Base-by-base conservation (phyloP, 2,329 filamentous ascomycete genomes). In the Penicillium glabrum region DNA sequence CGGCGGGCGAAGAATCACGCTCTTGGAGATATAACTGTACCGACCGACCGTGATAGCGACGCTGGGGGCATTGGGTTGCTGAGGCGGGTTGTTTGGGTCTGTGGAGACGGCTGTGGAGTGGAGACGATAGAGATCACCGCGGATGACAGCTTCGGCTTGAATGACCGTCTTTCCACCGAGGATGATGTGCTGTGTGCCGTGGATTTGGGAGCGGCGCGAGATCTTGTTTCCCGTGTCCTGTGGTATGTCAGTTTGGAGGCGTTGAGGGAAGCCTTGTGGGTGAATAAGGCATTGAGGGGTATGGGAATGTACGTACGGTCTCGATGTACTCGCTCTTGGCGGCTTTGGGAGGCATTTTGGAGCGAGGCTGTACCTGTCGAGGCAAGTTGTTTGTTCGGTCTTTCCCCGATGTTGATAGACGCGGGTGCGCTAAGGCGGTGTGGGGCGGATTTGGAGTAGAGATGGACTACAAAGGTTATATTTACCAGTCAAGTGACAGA, bases 141-240 rank as follows among this genome's bases (percentile, higher is more conserved):
- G 89, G 71, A 99, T 91, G 76, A 95, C 92, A 67, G 92, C 93
- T 71, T 96, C 93, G 61, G 92, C 89, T 82, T 96, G 92, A 70
- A 99, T 96, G 61, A 98, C 91, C 1, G 93, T 96, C 77, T 91
- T 96, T 61, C 95, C 95, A 66, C 92, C 95, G 2, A 99, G 89
- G 76, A 96, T 96, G 77, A 99, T 98, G 78, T 98, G 96, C 67
- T 96, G 92, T 23, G 93, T 97, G 68, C 95, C 95, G 69, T 96
- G 90, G 66, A 99, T 91, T 72, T 89, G 88, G 60, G 91, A 90
- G 66, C 91, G 91, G 64, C 95, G 91, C 39, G 93, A 93, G 69
- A 99, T 95, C 80, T 98, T 98, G 84, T 99, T 99, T 65, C 95
- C 95, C 3, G 93, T 96, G 78, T 98, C 93, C 93, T 96, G 65